phyloP scores from a whole-genome alignment of 257 asterid genomes.

The Solanum gracilifrons region DNA sequence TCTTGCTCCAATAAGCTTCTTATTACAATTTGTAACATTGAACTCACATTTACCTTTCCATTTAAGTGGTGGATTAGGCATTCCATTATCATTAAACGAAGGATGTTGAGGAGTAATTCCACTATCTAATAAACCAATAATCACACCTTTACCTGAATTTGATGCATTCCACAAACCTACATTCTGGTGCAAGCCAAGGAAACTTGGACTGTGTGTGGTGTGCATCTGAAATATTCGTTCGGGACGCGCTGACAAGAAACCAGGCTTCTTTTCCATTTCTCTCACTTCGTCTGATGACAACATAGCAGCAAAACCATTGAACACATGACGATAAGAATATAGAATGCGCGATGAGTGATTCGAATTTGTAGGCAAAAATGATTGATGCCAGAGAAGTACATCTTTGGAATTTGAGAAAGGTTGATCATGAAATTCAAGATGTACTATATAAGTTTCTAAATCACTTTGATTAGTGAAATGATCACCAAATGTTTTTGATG shows the following conservation, averaged over 20 bases:
- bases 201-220: not conserved
- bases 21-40: not conserved
- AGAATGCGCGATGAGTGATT: not conserved
- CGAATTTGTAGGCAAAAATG: not conserved
- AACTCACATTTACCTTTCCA: slow-evolving; percentile 5
- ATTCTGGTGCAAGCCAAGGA: not conserved
- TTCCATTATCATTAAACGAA: not conserved
- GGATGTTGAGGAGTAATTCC: not conserved
- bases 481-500: not conserved
- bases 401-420: not conserved
- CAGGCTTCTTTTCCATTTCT: not conserved
- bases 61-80: not conserved
- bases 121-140: not conserved
- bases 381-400: not conserved
- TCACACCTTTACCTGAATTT: not conserved
- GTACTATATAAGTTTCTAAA: not conserved
- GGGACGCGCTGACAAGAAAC: not conserved
- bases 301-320: not conserved
- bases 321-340: not conserved
- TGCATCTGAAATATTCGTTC: not conserved
- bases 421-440: not conserved
- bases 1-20: not conserved
- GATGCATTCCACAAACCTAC: not conserved
- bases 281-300: not conserved
- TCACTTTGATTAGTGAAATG: not conserved